Base-by-base conservation (phyloP, 116 monocot genomes). In the Cymodocea nodosa region DNA sequence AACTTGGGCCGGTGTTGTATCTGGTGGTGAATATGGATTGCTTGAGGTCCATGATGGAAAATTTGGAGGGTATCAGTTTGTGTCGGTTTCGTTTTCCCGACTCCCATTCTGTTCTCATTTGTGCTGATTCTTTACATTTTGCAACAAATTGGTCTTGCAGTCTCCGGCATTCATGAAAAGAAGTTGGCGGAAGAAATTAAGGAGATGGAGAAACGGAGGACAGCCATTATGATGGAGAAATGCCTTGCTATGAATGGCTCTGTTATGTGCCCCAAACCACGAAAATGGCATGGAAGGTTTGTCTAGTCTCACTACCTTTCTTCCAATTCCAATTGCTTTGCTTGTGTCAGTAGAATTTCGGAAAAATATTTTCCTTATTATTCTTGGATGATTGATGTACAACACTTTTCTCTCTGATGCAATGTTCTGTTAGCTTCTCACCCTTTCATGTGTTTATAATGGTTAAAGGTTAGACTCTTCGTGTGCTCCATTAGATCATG, bases 221-320 rank as follows among this genome's bases (percentile, higher is more conserved):
- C 61, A 4, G 61, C 61, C 61, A 61, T 61, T 17, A 61, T 61
- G 61, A 37, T 61, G 37, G 35, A 61, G 37, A 61, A 61, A 24
- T 61, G 61, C n/a, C 37, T 17, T n/a, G 36, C 15, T n/a, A 9
- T 36, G 17, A 25, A 58, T 58, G 58, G 58, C 22, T 58, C 58
- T 0, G 58, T 58, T 24, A 58, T 58, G 10, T 61, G 61, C n/a
- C 61, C 61, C 24, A 61, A 61, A 61, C 61, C 61, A 37, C 18
- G 61, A 24, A 61, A 37, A 34, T 15, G 61, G 15, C 61, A 61
- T 37, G 17, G 17, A 14, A 61, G 61, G 61, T 61, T 61, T 16
- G 17, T 61, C 15, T 61, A 35, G 17, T 61, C n/a, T 18, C 9
- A 10, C 44, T 7, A 44, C 44, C 44, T 9, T 12, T 44, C 4